Conservation (phyloP, 176 grass and related monocot species). For the Hordeum vulgare region MorexV3_pseudomolecules_assembly NC_058523.1:15732267-15732766, state of each 20-base stretch:
- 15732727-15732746: too few species aligned
- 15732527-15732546: neutral
- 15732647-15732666: neutral
- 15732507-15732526: neutral
- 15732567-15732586: neutral
- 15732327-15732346: neutral
- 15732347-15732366: constrained; percentile 3
- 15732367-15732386: constrained; percentile 18
- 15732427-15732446: neutral
- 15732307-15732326: neutral
- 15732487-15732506: neutral
- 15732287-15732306: neutral
- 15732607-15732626: too few species aligned
- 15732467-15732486: neutral
- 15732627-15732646: too few species aligned
- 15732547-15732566: neutral
- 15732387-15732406: neutral
- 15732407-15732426: neutral
- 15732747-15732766: too few species aligned
- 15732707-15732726: too few species aligned
- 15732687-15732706: too few species aligned
- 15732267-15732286: neutral
- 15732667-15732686: neutral
- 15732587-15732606: too few species aligned
- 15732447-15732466: neutral